phyloP scores from a whole-genome alignment of 1,284 basidiomycete species.

The Rhodotorula mucilaginosa region DNA sequence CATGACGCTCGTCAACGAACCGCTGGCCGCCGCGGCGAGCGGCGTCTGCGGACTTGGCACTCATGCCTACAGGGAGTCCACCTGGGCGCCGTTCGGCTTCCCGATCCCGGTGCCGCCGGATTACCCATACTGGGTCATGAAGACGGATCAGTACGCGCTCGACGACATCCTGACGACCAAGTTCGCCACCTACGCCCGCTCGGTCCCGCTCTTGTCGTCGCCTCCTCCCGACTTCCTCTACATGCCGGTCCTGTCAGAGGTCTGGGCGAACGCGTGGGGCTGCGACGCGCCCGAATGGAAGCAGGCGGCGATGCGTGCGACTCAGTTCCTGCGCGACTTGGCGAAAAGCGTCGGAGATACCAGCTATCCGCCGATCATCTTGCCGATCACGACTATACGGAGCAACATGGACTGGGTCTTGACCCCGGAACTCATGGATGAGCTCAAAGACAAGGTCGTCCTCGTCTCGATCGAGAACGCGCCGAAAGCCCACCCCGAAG shows the following conservation, averaged over 20 bases:
- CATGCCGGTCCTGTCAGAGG: slow-evolving; percentile 34
- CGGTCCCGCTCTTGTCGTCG: slow-evolving; percentile 26
- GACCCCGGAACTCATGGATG: slow-evolving; percentile 36
- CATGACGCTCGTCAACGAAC: slow-evolving; percentile 28
- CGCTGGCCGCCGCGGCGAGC: slow-evolving; percentile 7
- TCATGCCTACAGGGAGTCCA: slow-evolving; percentile 13
- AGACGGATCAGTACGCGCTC: slow-evolving; percentile 37
- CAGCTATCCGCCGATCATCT: slow-evolving; percentile 34
- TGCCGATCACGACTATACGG: slow-evolving; percentile 32
- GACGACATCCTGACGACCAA: slow-evolving; percentile 39
- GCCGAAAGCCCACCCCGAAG: slow-evolving; percentile 27
- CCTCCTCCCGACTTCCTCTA: slow-evolving; percentile 40
- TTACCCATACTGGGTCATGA: slow-evolving; percentile 36
- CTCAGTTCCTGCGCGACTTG: slow-evolving; percentile 32
- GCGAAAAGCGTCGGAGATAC: slow-evolving; percentile 30
- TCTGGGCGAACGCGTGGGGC: slow-evolving; percentile 37
- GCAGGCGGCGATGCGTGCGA: slow-evolving; percentile 31
- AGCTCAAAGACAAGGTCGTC: slow-evolving; percentile 35
- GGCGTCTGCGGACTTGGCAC: slow-evolving; percentile 28
- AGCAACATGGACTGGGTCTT: slow-evolving; percentile 34
- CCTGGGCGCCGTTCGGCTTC: slow-evolving; percentile 19
- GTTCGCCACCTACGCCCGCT: slow-evolving; percentile 28
- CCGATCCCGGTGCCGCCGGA: slow-evolving; percentile 6
- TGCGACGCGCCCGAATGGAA: slow-evolving; percentile 24
- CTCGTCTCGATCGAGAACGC: slow-evolving; percentile 40